phyloP scores from a whole-genome alignment of 305 asterid species.

The Caryopteris hybrid region DNA sequence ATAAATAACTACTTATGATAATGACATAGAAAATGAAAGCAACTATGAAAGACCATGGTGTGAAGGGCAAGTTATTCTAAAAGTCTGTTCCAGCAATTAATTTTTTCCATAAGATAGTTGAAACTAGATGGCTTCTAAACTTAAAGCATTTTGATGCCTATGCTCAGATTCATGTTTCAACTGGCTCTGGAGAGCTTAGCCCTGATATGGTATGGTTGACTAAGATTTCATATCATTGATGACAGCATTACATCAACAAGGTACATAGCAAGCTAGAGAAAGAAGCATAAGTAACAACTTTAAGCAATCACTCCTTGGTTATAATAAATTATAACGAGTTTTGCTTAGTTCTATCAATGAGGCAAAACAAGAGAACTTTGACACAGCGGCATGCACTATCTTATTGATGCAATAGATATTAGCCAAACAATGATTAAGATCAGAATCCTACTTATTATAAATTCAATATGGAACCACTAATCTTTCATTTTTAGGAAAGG shows the following conservation, averaged over 20 bases:
- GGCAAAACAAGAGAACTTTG: constrained; percentile 2
- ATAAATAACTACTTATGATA: neutral
- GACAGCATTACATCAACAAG: neutral
- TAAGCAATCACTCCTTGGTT: neutral
- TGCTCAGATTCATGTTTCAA: neutral
- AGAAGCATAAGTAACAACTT: neutral
- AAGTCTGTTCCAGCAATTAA: neutral
- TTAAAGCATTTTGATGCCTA: neutral
- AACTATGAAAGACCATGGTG: constrained; percentile 6
- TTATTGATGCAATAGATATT: neutral
- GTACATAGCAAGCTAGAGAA: neutral
- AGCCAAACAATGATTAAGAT: neutral
- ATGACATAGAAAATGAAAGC: neutral
- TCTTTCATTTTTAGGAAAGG: neutral
- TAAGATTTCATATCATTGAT: constrained; percentile 4
- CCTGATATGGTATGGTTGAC: neutral
- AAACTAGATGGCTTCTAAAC: constrained; percentile 8
- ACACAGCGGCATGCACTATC: neutral
- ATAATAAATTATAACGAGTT: neutral
- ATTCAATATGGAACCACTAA: neutral
- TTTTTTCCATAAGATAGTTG: constrained; percentile 2
- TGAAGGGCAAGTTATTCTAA: constrained; percentile 6
- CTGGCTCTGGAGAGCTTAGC: neutral
- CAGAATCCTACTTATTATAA: constrained; percentile 4
- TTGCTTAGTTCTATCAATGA: neutral